phyloP scores from a whole-genome alignment of 805 yeast species.

The Debaryomyces castellii region DNA sequence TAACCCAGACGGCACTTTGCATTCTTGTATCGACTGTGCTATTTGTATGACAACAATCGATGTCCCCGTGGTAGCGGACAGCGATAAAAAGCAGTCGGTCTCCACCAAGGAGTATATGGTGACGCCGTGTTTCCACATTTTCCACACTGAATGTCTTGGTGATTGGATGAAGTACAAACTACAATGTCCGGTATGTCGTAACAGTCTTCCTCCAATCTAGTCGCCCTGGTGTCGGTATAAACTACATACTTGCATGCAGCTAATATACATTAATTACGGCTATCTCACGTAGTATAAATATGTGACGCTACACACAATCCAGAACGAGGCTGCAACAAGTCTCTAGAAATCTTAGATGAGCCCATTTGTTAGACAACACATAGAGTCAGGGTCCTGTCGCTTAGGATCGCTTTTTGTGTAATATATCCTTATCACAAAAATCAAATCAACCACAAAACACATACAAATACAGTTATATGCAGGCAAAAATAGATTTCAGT shows the following conservation, averaged over 20 bases:
- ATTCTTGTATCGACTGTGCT: constrained; percentile 69
- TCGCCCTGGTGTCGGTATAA: neutral
- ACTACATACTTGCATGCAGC: neutral
- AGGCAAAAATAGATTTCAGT: too few relatives aligned
- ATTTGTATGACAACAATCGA: constrained; percentile 86
- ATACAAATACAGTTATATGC: too few relatives aligned
- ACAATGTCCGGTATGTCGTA: constrained; percentile 93
- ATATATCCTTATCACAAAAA: too few relatives aligned
- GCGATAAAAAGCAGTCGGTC: constrained; percentile 10
- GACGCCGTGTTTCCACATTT: constrained; percentile 89
- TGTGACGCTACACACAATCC: too few relatives aligned
- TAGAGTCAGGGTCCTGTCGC: too few relatives aligned
- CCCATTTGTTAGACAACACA: too few relatives aligned
- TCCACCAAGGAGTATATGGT: constrained; percentile 54
- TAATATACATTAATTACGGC: neutral
- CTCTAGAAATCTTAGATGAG: too few relatives aligned
- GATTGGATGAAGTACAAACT: constrained; percentile 91
- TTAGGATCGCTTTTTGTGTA: too few relatives aligned
- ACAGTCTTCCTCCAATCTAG: constrained; percentile 76
- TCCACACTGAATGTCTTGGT: constrained; percentile 86
- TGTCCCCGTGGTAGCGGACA: constrained; percentile 41
- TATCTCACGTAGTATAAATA: too few relatives aligned
- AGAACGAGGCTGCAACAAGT: too few relatives aligned
- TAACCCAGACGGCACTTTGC: constrained; percentile 21
- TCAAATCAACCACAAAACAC: too few relatives aligned